Conservation (phyloP, 345 rosid species). For the Rhodamnia rubescens region DNA sequence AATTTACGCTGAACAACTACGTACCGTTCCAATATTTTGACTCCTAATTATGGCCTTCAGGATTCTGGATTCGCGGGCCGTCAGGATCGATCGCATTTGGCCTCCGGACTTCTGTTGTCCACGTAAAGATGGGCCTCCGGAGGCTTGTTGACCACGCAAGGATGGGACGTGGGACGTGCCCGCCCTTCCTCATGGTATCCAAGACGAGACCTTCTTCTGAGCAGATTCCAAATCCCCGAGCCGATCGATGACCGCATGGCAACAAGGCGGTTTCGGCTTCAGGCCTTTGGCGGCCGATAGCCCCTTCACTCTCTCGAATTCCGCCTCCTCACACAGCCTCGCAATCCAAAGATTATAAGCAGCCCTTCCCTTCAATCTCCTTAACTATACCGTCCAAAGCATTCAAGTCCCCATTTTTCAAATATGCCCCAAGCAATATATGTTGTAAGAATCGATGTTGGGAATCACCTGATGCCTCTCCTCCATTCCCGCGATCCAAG, state of each 20-base stretch:
- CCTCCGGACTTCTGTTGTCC: too few species aligned
- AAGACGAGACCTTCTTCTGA: too few species aligned
- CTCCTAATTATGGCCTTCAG: too few species aligned
- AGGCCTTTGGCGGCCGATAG: slow-evolving; percentile 8
- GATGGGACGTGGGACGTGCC: too few species aligned
- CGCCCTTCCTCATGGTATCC: too few species aligned
- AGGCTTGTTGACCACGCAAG: too few species aligned
- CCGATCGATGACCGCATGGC: slow-evolving; percentile 9
- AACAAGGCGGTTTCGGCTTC: slow-evolving; percentile 10
- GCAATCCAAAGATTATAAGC: slow-evolving; percentile 10
- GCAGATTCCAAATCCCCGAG: slow-evolving; percentile 16
- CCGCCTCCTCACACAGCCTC: slow-evolving; percentile 11
- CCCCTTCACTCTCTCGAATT: slow-evolving; percentile 10
- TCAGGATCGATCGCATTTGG: too few species aligned
- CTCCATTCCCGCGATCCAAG: slow-evolving; percentile 18
- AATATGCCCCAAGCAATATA: slow-evolving; percentile 8
- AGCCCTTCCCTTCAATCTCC: slow-evolving; percentile 10
- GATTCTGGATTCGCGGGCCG: too few species aligned
- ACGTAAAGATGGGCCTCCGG: too few species aligned
- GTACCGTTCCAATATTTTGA: too few species aligned
- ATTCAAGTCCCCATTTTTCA: neutral
- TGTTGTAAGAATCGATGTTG: slow-evolving; percentile 9
- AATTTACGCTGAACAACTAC: too few species aligned
- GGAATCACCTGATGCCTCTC: slow-evolving; percentile 2
- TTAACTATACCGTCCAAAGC: slow-evolving; percentile 12